Conservation (phyloP, 2,329 filamentous ascomycete genomes). For the Dactylellina haptotyla region DNA sequence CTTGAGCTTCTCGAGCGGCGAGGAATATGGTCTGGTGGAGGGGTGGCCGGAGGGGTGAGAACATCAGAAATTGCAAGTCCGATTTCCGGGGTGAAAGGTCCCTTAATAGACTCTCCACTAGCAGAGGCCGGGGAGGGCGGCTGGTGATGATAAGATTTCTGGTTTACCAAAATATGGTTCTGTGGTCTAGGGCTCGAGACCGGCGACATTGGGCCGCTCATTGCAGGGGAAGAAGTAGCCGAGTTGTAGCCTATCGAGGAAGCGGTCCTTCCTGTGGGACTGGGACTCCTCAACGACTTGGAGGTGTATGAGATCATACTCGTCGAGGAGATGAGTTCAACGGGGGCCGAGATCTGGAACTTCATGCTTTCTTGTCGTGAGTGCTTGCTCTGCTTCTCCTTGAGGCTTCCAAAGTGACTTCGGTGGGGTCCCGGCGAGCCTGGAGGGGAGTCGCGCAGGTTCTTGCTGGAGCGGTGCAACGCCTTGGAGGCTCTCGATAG, state of each 20-base stretch:
- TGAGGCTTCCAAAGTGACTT: constrained; percentile 25
- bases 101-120: constrained; percentile 33
- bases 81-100: constrained; percentile 39
- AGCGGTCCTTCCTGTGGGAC: constrained; percentile 34
- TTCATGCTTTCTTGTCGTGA: constrained; percentile 40
- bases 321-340: constrained; percentile 89
- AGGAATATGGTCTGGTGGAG: constrained; percentile 43
- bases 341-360: constrained; percentile 80
- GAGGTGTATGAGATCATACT: constrained; percentile 97
- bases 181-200: constrained; percentile 26
- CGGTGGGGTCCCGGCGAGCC: constrained; percentile 37
- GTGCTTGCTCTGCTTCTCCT: constrained; percentile 3
- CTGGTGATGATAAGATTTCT: constrained; percentile 16
- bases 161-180: not conserved
- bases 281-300: constrained; percentile 66
- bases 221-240: constrained; percentile 65
- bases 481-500: constrained; percentile 49
- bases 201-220: constrained; percentile 61
- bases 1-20: constrained; percentile 36
- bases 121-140: constrained; percentile 67
- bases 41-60: constrained; percentile 44
- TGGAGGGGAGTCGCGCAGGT: constrained; percentile 50
- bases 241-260: constrained; percentile 36
- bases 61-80: constrained; percentile 44
- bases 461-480: constrained; percentile 44